Evolutionary conservation across 169 alveolate genomes (phyloP).

Genomic region (Cryptosporidium parvum): DNA sequence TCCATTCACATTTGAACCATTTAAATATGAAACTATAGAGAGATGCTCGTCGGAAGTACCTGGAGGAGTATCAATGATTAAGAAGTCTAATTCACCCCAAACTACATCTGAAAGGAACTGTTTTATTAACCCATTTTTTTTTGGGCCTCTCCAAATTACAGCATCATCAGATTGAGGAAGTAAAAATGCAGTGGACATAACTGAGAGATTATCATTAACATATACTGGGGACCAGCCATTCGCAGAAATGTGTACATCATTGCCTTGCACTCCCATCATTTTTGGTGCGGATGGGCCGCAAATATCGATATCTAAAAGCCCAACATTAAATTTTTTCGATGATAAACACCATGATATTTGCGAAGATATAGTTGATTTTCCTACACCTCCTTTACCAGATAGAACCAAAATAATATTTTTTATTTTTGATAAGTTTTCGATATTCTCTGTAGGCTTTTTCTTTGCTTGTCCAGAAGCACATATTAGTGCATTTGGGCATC

Average conservation of each 20-base stretch:
- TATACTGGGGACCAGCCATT: constrained; percentile 98
- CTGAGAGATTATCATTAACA: constrained; percentile 93
- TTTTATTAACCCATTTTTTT: constrained; percentile 95
- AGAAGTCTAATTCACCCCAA: constrained; percentile 97
- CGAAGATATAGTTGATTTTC: constrained; percentile 97
- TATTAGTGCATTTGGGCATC: constrained; percentile 95
- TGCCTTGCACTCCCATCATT: constrained; percentile 91
- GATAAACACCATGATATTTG: constrained; percentile 87
- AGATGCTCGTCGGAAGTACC: constrained; percentile 99
- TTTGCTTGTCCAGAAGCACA: constrained; percentile 93
- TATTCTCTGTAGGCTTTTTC: constrained; percentile 73
- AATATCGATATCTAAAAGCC: constrained; percentile 97
- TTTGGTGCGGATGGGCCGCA: constrained; percentile 99
- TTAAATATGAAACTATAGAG: constrained; percentile 91
- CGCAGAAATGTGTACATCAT: constrained; percentile 94
- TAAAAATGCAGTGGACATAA: constrained; percentile 96
- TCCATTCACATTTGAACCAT: constrained; percentile 85
- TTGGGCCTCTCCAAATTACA: constrained; percentile 99
- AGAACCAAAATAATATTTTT: constrained; percentile 90
- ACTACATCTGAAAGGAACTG: constrained; percentile 96
- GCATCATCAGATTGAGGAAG: constrained; percentile 94
- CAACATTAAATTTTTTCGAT: constrained; percentile 84
- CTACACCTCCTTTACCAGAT: constrained; percentile 99
- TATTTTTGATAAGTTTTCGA: constrained; percentile 87
- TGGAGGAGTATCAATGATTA: constrained; percentile 98